Evolutionary conservation across 768 basidiomycete genomes (phyloP).

Genomic region (Lactarius vividus): DNA sequence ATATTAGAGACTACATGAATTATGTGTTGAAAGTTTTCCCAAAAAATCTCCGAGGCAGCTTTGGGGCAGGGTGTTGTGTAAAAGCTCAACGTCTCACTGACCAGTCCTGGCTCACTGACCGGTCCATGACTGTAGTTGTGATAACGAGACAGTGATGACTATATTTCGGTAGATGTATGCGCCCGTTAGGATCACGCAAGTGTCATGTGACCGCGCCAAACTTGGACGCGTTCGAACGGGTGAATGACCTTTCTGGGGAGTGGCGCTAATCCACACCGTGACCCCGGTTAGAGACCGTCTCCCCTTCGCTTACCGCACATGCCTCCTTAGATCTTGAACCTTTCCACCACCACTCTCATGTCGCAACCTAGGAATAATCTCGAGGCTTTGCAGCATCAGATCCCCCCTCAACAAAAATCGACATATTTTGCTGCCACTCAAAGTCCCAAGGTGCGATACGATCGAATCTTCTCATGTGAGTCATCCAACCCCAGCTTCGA

Average conservation of each 20-base stretch:
- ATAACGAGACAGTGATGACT: too few species aligned
- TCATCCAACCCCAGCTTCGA: neutral
- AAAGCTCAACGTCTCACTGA: too few species aligned
- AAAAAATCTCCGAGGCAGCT: too few species aligned
- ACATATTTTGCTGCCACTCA: conserved; percentile 16
- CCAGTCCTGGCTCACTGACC: too few species aligned
- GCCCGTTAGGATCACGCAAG: neutral
- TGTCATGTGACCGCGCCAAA: neutral
- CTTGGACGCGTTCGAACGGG: conserved; percentile 13
- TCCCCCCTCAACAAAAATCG: conserved; percentile 14
- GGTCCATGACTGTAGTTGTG: too few species aligned
- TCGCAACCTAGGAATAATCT: conserved; percentile 29
- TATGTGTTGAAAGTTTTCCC: too few species aligned
- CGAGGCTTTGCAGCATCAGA: conserved; percentile 24
- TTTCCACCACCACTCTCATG: conserved; percentile 17
- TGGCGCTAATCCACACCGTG: conserved; percentile 3
- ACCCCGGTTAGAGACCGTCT: neutral
- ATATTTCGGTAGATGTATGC: too few species aligned
- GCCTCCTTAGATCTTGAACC: conserved; percentile 1
- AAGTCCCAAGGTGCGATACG: conserved; percentile 18
- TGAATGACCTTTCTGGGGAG: neutral
- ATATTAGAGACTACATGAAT: too few species aligned
- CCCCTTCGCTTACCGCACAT: conserved; percentile 3
- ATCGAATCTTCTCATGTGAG: neutral
- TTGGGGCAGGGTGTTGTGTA: too few species aligned